Percentiles rank a stretch among this genome's conserved stretches.
phyloP scores from a whole-genome alignment of 148 eudicot genomes.

The Persicaria maculosa region DNA sequence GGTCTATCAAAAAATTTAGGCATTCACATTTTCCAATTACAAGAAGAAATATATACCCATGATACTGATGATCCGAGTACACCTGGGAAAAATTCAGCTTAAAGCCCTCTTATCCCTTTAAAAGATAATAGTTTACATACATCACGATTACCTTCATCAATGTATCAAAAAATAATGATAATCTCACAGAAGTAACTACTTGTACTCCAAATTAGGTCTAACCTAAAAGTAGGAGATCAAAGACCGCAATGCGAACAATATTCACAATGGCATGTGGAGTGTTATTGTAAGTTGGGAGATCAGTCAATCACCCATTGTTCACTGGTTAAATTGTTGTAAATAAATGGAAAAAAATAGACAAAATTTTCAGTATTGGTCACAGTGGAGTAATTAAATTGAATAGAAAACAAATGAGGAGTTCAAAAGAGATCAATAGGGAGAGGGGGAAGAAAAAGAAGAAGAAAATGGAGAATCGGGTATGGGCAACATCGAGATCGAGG shows the following conservation, averaged over 20 bases:
- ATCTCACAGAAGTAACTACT: neutral
- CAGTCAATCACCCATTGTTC: too few relatives aligned
- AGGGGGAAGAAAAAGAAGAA: neutral
- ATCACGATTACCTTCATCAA: neutral
- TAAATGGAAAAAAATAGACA: too few relatives aligned
- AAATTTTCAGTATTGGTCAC: neutral
- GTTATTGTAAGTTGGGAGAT: too few relatives aligned
- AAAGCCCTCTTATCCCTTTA: conserved; percentile 90
- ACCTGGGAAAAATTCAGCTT: conserved; percentile 88
- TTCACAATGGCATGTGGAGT: conserved; percentile 84
- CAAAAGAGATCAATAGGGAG: too few relatives aligned
- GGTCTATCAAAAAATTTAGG: too few relatives aligned
- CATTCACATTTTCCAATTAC: conserved; percentile 38
- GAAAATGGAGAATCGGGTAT: conserved; percentile 87
- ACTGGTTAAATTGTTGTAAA: too few relatives aligned
- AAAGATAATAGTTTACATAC: conserved; percentile 12
- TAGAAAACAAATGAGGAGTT: neutral
- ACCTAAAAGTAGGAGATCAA: neutral
- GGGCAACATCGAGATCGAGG: conserved; percentile 98
- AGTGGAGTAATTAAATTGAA: neutral
- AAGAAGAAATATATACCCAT: conserved; percentile 94
- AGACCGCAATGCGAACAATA: conserved; percentile 80
- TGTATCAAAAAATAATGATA: neutral
- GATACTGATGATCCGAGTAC: conserved; percentile 92
- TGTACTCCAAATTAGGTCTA: neutral